Conservation (phyloP, 2,329 filamentous ascomycete genomes). For the Fusarium cyanostomum region DNA sequence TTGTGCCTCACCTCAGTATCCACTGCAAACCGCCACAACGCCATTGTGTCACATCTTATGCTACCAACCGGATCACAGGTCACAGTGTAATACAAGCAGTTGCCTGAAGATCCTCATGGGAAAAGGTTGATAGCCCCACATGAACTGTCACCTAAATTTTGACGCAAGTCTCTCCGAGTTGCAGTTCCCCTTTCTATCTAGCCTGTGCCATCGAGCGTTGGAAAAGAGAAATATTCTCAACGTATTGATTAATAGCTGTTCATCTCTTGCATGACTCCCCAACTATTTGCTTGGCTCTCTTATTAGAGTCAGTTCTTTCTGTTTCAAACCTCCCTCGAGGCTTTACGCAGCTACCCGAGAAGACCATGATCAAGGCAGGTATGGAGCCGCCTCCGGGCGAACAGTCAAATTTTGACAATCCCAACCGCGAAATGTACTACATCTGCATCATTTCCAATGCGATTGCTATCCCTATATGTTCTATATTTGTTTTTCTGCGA, state of each 20-base stretch:
- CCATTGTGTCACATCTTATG: too few species aligned
- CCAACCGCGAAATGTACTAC: slow-evolving; percentile 21
- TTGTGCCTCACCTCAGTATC: background rate
- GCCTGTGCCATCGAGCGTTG: background rate
- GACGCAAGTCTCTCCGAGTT: background rate
- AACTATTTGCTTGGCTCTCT: background rate
- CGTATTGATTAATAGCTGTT: background rate
- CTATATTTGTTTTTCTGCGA: slow-evolving; percentile 13
- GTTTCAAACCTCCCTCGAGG: background rate
- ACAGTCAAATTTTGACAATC: slow-evolving; percentile 23
- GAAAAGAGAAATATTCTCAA: background rate
- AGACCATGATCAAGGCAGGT: slow-evolving; percentile 12
- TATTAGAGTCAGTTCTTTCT: background rate
- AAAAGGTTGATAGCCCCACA: background rate
- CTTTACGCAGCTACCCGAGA: background rate
- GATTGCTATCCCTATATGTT: slow-evolving; percentile 17
- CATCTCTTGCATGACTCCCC: background rate
- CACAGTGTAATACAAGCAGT: background rate
- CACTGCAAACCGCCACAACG: background rate
- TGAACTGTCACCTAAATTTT: background rate
- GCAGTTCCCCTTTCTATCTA: background rate
- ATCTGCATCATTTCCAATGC: slow-evolving; percentile 19
- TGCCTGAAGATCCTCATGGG: background rate
- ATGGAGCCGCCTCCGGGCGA: slow-evolving; percentile 26
- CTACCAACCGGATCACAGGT: background rate